Evolutionary conservation across 768 basidiomycete species (phyloP).

Genomic region (Lactifluus rugatus): DNA sequence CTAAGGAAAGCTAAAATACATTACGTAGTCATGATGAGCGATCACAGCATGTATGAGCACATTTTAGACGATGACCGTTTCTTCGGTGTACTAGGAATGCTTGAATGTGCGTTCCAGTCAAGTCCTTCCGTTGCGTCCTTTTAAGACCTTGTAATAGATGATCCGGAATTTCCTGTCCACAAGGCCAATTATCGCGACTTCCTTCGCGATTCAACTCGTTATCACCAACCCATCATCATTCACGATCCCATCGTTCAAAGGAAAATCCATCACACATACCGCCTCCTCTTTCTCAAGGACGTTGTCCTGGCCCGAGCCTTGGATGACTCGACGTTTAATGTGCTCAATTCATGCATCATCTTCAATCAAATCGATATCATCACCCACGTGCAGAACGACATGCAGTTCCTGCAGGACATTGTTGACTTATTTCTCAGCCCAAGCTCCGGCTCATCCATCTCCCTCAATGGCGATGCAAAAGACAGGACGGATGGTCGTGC

Average conservation of each 20-base stretch:
- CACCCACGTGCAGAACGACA: conserved; percentile 73
- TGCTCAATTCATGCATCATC: conserved; percentile 93
- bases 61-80: conserved; percentile 90
- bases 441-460: conserved; percentile 23
- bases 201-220: conserved; percentile 69
- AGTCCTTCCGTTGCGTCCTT: conserved; percentile 2
- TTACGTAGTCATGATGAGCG: conserved; percentile 79
- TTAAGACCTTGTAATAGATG: conserved; percentile 45
- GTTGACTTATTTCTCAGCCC: conserved; percentile 54
- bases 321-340: conserved; percentile 95
- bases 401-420: conserved; percentile 64
- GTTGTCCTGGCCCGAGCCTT: conserved; percentile 91
- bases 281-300: conserved; percentile 95
- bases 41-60: conserved; percentile 89
- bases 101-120: conserved; percentile 68
- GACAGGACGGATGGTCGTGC: conserved; percentile 22
- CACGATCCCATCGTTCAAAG: conserved; percentile 62
- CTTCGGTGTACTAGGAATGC: conserved; percentile 87
- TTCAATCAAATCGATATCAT: conserved; percentile 99
- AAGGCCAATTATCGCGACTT: conserved; percentile 98
- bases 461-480: conserved; percentile 22
- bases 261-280: conserved; percentile 96
- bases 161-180: conserved; percentile 92
- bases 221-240: conserved; percentile 83
- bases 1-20: not conserved